Percentiles rank a stretch among this genome's conserved stretches.
These are phyloP conservation scores for Yamadazyma jaroonii DNA, from an alignment of 1,139 yeast species.

Conservation along the genomic window DNA sequence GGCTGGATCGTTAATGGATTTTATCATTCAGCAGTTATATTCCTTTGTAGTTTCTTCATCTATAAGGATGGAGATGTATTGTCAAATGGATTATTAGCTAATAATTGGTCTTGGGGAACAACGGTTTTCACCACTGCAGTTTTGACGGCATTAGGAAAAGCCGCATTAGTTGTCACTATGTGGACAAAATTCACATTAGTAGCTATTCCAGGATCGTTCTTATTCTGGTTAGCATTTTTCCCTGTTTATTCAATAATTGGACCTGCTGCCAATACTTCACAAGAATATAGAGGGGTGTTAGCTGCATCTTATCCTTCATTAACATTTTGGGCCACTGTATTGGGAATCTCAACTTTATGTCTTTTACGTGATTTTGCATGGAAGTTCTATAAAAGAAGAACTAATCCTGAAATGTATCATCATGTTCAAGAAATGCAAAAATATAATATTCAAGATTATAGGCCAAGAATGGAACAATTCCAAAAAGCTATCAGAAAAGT, in stretches of 20 bases:
- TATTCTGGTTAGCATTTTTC: conserved; percentile 80
- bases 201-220: conserved; percentile 93
- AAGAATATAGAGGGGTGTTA: conserved; percentile 80
- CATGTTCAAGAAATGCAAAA: conserved; percentile 96
- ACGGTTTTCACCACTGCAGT: conserved; percentile 86
- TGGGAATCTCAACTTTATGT: conserved; percentile 76
- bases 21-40: conserved; percentile 85
- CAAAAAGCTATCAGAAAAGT: conserved; percentile 97
- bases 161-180: conserved; percentile 84
- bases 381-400: conserved; percentile 92
- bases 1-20: conserved; percentile 97
- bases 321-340: conserved; percentile 80
- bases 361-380: conserved; percentile 85
- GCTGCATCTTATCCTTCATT: conserved; percentile 73
- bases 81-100: conserved; percentile 68
- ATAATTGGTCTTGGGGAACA: conserved; percentile 96
- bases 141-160: conserved; percentile 89
- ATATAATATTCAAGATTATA: conserved; percentile 86
- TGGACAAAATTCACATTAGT: conserved; percentile 93
- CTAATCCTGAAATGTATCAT: conserved; percentile 89
- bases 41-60: conserved; percentile 67
- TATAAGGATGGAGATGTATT: conserved; percentile 68
- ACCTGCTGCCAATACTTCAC: conserved; percentile 78
- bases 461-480: conserved; percentile 95
- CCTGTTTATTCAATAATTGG: conserved; percentile 87